Percentiles rank a stretch among this genome's conserved stretches.
phyloP scores from a whole-genome alignment of 2,329 filamentous ascomycete genomes.

The Endoconidiophora laricicola region DNA sequence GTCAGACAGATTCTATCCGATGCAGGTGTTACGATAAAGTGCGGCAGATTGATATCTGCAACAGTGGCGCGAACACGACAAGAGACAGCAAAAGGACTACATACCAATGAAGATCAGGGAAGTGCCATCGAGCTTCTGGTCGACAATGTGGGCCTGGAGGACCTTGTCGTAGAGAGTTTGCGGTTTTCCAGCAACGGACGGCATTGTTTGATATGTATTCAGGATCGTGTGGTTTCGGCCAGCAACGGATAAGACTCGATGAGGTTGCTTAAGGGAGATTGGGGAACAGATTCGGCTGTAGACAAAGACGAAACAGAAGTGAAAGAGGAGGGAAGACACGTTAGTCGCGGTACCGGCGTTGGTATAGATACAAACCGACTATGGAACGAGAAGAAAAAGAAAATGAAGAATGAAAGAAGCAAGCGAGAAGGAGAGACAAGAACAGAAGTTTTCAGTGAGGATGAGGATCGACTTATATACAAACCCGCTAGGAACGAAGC shows the following conservation, averaged over 20 bases:
- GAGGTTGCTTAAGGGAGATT: not conserved
- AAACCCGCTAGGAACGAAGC: not conserved
- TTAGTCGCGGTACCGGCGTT: not conserved
- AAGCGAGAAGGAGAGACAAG: constrained; percentile 12
- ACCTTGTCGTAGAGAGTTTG: constrained; percentile 97
- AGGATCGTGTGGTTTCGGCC: not conserved
- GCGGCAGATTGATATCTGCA: too few relatives aligned
- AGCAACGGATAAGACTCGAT: constrained; percentile 7
- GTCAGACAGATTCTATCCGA: not conserved
- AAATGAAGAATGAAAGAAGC: not conserved
- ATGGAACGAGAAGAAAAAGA: not conserved
- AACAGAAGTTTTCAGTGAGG: constrained; percentile 1
- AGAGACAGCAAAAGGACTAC: constrained; percentile 17
- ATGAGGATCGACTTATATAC: constrained; percentile 7
- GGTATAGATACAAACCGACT: constrained; percentile 5
- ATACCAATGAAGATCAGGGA: constrained; percentile 82
- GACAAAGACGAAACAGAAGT: not conserved
- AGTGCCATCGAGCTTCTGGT: constrained; percentile 88
- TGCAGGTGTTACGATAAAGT: not conserved
- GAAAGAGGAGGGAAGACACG: not conserved
- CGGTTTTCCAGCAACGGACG: constrained; percentile 51
- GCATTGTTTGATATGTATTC: constrained; percentile 43
- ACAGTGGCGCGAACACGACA: too few relatives aligned
- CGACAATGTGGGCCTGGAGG: constrained; percentile 82
- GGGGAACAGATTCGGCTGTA: not conserved